Evolutionary conservation across 1,139 yeast genomes (phyloP), one percentile per base, ranked within the genome.

Genomic region (Hemisphaericaspora xylofermentans): DNA sequence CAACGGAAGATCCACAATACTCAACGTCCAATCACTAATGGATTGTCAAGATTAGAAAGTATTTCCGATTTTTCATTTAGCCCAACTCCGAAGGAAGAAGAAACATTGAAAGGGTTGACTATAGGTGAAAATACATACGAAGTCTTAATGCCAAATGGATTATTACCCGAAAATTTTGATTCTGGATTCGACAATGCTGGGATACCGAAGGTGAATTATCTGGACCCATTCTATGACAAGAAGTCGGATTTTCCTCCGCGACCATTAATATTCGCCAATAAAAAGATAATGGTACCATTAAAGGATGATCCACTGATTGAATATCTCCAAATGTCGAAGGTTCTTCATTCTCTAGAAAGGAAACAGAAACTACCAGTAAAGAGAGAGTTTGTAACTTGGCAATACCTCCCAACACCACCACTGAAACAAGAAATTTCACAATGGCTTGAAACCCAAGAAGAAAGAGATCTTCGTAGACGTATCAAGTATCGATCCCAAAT

Each of bases 191-290:
- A 74, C 22, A 53, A 59, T 0, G 52, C 58, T 26, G 82, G 82
- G 0, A 51, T 75, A 5, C 72, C 84, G 1, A 68, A 74, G 46
- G 63, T 78, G 9, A 72, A 80, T 16, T 84, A 84, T 53, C 46
- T 52, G 2, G 85, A 78, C 45, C 96, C 96, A 0, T 80, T 64
- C 49, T 89, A 78, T 52, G 74, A 82, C 18, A 66, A 71, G 25
- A 59, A 66, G 0, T 54, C 57, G 1, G 87, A 85, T 48, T 64
- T 78, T 4, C 82, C 84, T 1, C 40, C 61, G 1, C 66, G 64
- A 21, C 82, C 94, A 0, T 71, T 82, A 44, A 60, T 78, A 2
- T 82, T 80, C 61, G 89, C 91, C 0, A 89, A 89, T 16, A 78
- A 74, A 44, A 78, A 76, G 48, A 80, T 82, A 46, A 64, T 56